Base-by-base conservation (phyloP, 208 protist species). In the Strigomonas culicis region DNA sequence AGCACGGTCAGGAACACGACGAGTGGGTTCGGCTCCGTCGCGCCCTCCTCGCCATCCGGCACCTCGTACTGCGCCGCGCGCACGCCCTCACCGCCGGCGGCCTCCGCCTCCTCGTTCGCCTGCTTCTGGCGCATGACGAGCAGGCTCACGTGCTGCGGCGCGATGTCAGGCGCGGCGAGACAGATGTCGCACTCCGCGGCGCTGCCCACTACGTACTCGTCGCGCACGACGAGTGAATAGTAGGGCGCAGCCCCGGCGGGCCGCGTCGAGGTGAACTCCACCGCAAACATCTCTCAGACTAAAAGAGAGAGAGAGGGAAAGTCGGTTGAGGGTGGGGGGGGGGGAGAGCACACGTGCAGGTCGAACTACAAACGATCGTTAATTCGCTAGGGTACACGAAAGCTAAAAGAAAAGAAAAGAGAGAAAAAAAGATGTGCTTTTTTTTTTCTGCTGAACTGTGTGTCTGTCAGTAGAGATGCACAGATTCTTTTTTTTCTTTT, bases 171-270 rank as follows among this genome's bases (percentile, higher is more conserved):
- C 53, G 64, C 57, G 22, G 74, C 59, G 44, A 93, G 68, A 24
- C 66, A 34, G 56, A 90, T 77, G 22, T 77, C 70, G n/a, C 66
- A 62, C 1, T n/a, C 43, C 0, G 65, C 60, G 55, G 50, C 17
- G 34, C 71, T 69, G 62, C 88, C 88, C 11, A 94, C 65, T 22
- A 77, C 77, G 70, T 94, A 94, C 0, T 77, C 79, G 24, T 86
- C 80, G 24, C 84, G 77, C 11, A 94, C 66, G 31, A 92, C 84
- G 36, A 94, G 69, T 3, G 82, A 82, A 71, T 92, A 92, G 73
- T 94, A 94, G 22, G 82, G 74, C 8, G 85, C 80, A 55, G 83
- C 72, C 11, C 80, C 75, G 52, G 59, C 56, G 17, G 81, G 80
- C 7, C 66, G 69, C 11, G 66, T 65, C 2, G 73, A 81, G 19